These are phyloP conservation scores for Zizania latifolia DNA, from an alignment of 176 grass and related monocot genomes.

Conservation along the genomic window DNA sequence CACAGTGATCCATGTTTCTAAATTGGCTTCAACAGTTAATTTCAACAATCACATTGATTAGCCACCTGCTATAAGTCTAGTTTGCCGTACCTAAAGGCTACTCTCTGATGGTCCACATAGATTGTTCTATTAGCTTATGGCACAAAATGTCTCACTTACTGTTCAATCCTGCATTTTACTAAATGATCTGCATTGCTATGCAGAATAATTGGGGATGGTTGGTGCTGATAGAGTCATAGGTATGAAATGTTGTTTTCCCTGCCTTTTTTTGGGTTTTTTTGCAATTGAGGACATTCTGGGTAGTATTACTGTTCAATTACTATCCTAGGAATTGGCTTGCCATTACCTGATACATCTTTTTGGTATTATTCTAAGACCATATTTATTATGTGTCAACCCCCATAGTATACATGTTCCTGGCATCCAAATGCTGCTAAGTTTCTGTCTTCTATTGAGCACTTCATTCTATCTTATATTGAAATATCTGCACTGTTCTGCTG, in stretches of 20 bases:
- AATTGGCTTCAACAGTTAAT: not conserved
- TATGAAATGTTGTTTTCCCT: not conserved
- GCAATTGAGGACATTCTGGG: not conserved
- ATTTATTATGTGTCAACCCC: not conserved
- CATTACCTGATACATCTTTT: not conserved
- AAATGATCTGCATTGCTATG: not conserved
- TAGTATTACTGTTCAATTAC: not conserved
- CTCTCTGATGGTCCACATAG: not conserved
- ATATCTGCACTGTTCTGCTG: not conserved
- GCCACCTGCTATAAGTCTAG: not conserved
- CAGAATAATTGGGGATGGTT: not conserved
- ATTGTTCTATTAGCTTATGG: not conserved
- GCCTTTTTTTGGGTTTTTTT: not conserved
- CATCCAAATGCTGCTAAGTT: not conserved
- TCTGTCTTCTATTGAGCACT: not conserved
- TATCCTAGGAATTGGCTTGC: not conserved
- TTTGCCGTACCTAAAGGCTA: not conserved
- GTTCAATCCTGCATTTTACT: not conserved
- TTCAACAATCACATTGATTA: slow-evolving; percentile 2
- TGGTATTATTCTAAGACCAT: not conserved
- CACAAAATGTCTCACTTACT: no score
- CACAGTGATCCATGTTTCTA: not conserved
- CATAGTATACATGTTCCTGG: not conserved
- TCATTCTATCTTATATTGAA: not conserved
- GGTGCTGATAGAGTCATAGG: not conserved